These are phyloP conservation scores for Thelonectria rubi DNA, from an alignment of 2,329 filamentous ascomycete genomes.

Conservation along the genomic window DNA sequence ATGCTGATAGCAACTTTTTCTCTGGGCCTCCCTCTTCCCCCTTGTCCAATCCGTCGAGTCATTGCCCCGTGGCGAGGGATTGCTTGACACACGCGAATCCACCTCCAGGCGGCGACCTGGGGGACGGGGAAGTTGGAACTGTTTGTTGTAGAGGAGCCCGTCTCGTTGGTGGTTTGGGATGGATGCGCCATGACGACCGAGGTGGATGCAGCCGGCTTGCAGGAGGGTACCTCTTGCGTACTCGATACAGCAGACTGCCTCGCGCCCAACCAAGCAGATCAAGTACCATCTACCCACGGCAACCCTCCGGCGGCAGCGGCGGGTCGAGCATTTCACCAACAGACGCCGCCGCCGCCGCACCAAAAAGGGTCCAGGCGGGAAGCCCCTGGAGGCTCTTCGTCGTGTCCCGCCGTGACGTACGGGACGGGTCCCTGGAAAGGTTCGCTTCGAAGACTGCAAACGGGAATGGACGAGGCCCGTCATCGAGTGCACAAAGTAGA, in stretches of 20 bases:
- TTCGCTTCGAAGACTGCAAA: not conserved
- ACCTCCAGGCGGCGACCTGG: too few species aligned
- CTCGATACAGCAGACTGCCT: too few species aligned
- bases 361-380: constrained; percentile 8
- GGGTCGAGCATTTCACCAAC: constrained; percentile 30
- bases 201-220: not conserved
- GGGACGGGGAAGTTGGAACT: too few species aligned
- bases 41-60: constrained; percentile 33
- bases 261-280: constrained; percentile 10
- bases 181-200: constrained; percentile 33
- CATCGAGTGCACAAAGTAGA: too few species aligned
- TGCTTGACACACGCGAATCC: too few species aligned
- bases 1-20: not conserved
- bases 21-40: not conserved
- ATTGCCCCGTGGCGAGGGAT: constrained; percentile 33
- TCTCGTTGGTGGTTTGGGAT: constrained; percentile 17
- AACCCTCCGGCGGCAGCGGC: constrained; percentile 34
- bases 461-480: constrained; percentile 15
- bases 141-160: constrained; percentile 22
- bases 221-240: not conserved
- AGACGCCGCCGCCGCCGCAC: constrained; percentile 38
- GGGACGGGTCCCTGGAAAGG: constrained; percentile 2
- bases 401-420: constrained; percentile 19
- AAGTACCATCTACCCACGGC: constrained; percentile 18
- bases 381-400: not conserved